Base-by-base conservation (phyloP, 208 protist genomes). In the Trypanosoma rangeli region DNA sequence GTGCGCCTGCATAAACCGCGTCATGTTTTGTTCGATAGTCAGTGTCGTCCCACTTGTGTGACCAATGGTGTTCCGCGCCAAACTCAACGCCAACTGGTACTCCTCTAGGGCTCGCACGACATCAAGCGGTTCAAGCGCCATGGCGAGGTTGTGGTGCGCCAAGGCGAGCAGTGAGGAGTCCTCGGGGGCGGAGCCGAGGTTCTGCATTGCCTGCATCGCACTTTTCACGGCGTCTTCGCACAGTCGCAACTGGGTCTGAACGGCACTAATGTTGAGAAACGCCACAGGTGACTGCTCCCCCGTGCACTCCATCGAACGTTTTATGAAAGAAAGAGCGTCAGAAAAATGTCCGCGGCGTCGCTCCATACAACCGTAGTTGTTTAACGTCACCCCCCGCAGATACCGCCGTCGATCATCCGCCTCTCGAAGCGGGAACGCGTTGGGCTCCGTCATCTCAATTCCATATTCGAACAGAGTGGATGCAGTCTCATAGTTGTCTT, bases 331-430 rank as follows among this genome's bases (percentile, higher is more conserved):
- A 18, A 94, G 76, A 10, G 93, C 89, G 33, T 85, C 79, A 12
- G 74, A 73, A 68, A 92, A 94, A 64, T 90, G 87, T 1, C 90
- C 90, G n/a, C 89, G 86, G 49, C 81, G 88, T 18, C 89, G 85
- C 78, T 97, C 86, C 74, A 95, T 85, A 70, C 89, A 96, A 37
- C 93, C 93, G 61, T 93, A 78, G 79, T 97, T 97, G 71, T 96
- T 97, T 35, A 93, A 74, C 29, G 90, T 96, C 22, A 92, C 83
- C 5, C 89, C 87, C 52, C 84, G 87, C 16, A 97, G 82, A 63
- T 87, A 80, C n/a, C 73, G 79, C 13, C 91, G 91, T 12, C 78
- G 72, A 22, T 80, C 82, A 42, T 80, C 75, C 0, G 69, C 73
- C 64, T 93, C 85, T 54, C 84, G 79, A 7, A 94, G 74, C 39